A percentile compares a stretch with the other conserved stretches of the same genome.
Conservation (phyloP, 1,139 yeast species). For the Meyerozyma smithsonii region DNA sequence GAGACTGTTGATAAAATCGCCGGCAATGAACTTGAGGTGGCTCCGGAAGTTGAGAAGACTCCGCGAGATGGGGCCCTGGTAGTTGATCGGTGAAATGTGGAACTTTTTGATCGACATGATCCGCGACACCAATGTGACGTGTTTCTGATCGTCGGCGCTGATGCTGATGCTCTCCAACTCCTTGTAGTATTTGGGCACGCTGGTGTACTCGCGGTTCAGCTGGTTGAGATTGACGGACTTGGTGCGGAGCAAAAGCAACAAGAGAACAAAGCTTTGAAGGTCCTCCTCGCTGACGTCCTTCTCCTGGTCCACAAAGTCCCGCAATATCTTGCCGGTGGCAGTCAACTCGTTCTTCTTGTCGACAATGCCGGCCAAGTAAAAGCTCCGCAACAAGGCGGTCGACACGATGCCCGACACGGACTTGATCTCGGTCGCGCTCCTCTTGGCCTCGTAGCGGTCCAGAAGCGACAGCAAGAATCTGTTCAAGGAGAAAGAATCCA, state of each 20-base stretch:
- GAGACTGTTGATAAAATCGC: constrained; percentile 48
- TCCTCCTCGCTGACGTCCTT: constrained; percentile 17
- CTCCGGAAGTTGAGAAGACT: constrained; percentile 64
- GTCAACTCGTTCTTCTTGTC: constrained; percentile 42
- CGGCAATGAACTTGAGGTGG: constrained; percentile 51
- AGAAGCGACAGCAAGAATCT: constrained; percentile 13
- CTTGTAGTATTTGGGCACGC: constrained; percentile 34
- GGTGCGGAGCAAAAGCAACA: constrained; percentile 40
- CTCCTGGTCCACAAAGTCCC: constrained; percentile 24
- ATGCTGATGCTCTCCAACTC: constrained; percentile 15
- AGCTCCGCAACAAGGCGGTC: constrained; percentile 55
- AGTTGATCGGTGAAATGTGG: constrained; percentile 51
- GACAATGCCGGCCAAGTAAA: constrained; percentile 54
- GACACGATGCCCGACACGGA: constrained; percentile 39
- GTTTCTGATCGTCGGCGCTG: constrained; percentile 22
- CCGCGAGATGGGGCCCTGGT: constrained; percentile 69
- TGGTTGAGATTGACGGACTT: constrained; percentile 28
- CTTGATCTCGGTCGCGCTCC: constrained; percentile 23
- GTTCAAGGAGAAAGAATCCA: constrained; percentile 11
- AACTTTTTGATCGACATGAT: constrained; percentile 53
- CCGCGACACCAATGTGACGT: constrained; percentile 51
- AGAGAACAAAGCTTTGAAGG: constrained; percentile 34
- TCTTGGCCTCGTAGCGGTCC: constrained; percentile 12
- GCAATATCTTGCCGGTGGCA: constrained; percentile 54
- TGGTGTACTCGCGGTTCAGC: constrained; percentile 26